Conservation (phyloP, 1,284 basidiomycete genomes). For the Termitomyces sp. region DNA sequence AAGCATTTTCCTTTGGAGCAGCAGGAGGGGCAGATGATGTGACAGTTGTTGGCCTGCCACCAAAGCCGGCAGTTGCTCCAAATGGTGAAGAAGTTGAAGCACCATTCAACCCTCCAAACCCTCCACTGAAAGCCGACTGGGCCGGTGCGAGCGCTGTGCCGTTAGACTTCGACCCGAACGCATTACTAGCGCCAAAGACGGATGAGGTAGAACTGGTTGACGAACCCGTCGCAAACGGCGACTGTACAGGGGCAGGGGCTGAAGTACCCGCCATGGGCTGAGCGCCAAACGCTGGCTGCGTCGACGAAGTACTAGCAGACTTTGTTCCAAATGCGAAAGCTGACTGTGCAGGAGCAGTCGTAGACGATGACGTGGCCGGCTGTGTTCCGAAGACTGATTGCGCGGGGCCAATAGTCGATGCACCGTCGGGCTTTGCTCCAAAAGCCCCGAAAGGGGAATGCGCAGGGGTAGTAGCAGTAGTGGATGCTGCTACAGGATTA, state of each 20-base stretch:
- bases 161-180: neutral
- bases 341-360: neutral
- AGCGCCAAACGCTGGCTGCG: constrained; percentile 10
- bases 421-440: neutral
- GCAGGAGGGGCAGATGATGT: constrained; percentile 3
- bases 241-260: neutral
- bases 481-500: neutral
- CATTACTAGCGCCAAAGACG: constrained; percentile 1
- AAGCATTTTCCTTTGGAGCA: constrained; percentile 2
- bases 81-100: constrained; percentile 11
- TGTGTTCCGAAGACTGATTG: neutral
- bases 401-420: neutral
- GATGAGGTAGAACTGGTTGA: neutral
- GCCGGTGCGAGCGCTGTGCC: neutral
- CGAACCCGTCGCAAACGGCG: constrained; percentile 1
- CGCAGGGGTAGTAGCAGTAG: neutral
- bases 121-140: constrained; percentile 13
- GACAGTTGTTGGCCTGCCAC: constrained; percentile 4
- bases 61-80: constrained; percentile 15
- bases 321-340: constrained; percentile 8
- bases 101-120: neutral
- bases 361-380: neutral
- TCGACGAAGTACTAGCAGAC: neutral
- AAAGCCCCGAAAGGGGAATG: neutral
- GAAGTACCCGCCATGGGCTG: neutral